Percentiles rank a stretch among this genome's conserved stretches.
phyloP scores from a whole-genome alignment of 257 asterid genomes.

The Henckelia pumila region DNA sequence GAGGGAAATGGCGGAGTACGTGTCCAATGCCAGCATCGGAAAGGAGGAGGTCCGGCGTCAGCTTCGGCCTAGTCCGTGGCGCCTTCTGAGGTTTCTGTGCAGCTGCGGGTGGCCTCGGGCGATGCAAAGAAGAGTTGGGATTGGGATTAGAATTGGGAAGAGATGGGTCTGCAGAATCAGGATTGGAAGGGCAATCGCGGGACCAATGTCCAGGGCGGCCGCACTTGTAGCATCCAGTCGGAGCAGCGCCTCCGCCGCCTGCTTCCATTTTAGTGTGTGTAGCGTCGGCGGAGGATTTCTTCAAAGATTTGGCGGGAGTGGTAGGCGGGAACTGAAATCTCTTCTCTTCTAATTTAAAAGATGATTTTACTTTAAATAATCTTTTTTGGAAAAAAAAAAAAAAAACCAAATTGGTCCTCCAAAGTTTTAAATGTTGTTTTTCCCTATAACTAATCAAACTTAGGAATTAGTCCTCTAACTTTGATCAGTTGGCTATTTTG shows the following conservation, averaged over 20 bases:
- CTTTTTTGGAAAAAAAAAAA: too few species aligned
- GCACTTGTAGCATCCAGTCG: slow-evolving; percentile 97
- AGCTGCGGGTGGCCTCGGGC: slow-evolving; percentile 26
- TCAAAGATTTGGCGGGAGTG: not conserved
- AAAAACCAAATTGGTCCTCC: too few species aligned
- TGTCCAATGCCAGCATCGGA: slow-evolving; percentile 80
- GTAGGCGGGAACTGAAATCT: not conserved
- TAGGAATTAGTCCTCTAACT: too few species aligned
- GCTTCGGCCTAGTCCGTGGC: slow-evolving; percentile 63
- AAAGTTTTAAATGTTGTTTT: too few species aligned
- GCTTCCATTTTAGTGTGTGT: not conserved
- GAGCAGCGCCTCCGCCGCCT: slow-evolving; percentile 44
- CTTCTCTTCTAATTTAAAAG: too few species aligned
- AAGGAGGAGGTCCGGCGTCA: slow-evolving; percentile 79
- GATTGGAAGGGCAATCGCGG: slow-evolving; percentile 75
- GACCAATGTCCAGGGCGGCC: slow-evolving; percentile 99
- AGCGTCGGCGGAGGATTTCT: not conserved
- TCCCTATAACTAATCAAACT: too few species aligned
- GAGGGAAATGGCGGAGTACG: slow-evolving; percentile 82
- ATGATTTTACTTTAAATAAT: too few species aligned
- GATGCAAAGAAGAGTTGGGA: slow-evolving; percentile 15
- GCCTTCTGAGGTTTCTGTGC: slow-evolving; percentile 50
- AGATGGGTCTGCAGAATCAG: slow-evolving; percentile 26
- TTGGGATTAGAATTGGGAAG: slow-evolving; percentile 4
- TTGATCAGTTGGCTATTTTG: too few species aligned